Percentiles rank a stretch among this genome's conserved stretches.
Conservation (phyloP, 2,329 filamentous ascomycete genomes). For the Pseudogymnoascus sp. region DNA sequence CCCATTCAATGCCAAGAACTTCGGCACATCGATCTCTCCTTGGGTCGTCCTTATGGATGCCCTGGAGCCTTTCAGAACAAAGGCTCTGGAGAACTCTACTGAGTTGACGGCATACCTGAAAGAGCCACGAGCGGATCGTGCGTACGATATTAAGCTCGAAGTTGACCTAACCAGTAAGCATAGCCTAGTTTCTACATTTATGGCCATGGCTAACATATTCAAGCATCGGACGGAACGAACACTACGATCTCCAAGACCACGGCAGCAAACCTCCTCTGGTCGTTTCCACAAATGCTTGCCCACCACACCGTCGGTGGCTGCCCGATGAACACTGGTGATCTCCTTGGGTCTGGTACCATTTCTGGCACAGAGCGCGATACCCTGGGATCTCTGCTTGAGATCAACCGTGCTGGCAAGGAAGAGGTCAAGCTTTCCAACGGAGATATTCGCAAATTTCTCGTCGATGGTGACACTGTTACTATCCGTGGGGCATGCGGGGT, state of each 20-base stretch:
- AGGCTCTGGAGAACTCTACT: slow-evolving; percentile 46
- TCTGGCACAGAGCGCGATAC: slow-evolving; percentile 51
- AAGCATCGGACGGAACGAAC: slow-evolving; percentile 36
- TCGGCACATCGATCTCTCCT: slow-evolving; percentile 66
- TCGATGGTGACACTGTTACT: slow-evolving; percentile 64
- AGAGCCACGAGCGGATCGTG: slow-evolving; percentile 48
- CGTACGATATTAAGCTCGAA: slow-evolving; percentile 62
- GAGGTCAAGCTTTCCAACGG: slow-evolving; percentile 53
- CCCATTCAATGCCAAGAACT: slow-evolving; percentile 79
- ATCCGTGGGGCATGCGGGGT: slow-evolving; percentile 57
- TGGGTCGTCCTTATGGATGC: slow-evolving; percentile 76
- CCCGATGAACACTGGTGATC: slow-evolving; percentile 62
- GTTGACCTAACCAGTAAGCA: slow-evolving; percentile 53
- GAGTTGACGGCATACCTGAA: slow-evolving; percentile 55
- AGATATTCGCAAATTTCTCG: slow-evolving; percentile 61
- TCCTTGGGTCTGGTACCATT: slow-evolving; percentile 74
- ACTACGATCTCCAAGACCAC: slow-evolving; percentile 54
- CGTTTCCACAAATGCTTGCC: slow-evolving; percentile 74
- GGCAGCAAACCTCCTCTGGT: slow-evolving; percentile 65
- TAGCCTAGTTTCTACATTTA: background rate
- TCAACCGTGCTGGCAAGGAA: slow-evolving; percentile 60
- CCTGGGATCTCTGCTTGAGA: slow-evolving; percentile 64
- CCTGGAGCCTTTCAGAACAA: slow-evolving; percentile 56
- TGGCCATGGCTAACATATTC: background rate
- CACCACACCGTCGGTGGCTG: slow-evolving; percentile 74